Percentiles rank a stretch among this genome's conserved stretches.
Evolutionary conservation across 1,284 basidiomycete genomes (phyloP).

Genomic region (Cryptococcus amylolentus): DNA sequence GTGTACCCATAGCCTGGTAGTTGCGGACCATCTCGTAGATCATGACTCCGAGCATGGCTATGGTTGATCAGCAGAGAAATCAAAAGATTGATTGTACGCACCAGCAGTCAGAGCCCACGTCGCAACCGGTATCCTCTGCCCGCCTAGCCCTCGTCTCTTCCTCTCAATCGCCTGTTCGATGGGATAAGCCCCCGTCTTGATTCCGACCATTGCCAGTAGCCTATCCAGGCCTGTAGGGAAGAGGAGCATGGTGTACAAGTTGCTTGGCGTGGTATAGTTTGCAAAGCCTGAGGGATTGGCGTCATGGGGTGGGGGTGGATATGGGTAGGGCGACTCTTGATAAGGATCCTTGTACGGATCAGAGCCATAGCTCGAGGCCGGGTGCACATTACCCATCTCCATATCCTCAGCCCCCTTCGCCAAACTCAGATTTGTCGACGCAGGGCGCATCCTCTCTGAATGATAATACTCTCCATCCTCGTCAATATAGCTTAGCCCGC

Average conservation of each 20-base stretch:
- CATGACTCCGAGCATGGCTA: constrained; percentile 63
- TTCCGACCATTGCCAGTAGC: constrained; percentile 29
- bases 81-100: constrained; percentile 44
- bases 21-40: constrained; percentile 78
- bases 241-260: constrained; percentile 22
- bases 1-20: constrained; percentile 65
- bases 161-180: constrained; percentile 78
- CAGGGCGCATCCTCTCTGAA: constrained; percentile 23
- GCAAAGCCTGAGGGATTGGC: not conserved
- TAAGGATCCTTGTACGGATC: constrained; percentile 22
- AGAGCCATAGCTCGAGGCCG: constrained; percentile 7
- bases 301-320: constrained; percentile 10
- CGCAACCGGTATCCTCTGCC: constrained; percentile 71
- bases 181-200: constrained; percentile 54
- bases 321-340: constrained; percentile 23
- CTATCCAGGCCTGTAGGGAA: constrained; percentile 39
- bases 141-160: constrained; percentile 75
- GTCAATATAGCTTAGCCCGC: constrained; percentile 36
- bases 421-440: constrained; percentile 5
- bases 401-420: constrained; percentile 10
- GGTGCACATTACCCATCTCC: constrained; percentile 17
- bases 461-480: constrained; percentile 36
- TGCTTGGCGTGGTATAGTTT: constrained; percentile 6
- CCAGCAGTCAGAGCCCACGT: constrained; percentile 54
- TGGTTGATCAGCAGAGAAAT: constrained; percentile 38